These are phyloP conservation scores for Populus hybrid DNA, from an alignment of 441 rosid species.

Conservation along the genomic window DNA sequence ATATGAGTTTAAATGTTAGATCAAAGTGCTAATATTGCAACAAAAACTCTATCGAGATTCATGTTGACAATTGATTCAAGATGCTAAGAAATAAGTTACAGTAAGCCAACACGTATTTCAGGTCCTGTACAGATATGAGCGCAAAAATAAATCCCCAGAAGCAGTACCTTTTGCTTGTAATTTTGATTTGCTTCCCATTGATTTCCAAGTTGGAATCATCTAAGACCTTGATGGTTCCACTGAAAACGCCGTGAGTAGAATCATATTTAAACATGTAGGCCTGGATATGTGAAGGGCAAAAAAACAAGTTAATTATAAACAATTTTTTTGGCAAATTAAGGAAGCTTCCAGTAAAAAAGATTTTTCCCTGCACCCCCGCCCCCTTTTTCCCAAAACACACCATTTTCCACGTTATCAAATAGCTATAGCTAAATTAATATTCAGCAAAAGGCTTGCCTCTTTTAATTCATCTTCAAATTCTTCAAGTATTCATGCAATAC, in stretches of 20 bases:
- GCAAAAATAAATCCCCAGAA: slow-evolving; percentile 7
- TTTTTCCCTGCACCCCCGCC: background rate
- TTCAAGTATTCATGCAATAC: background rate
- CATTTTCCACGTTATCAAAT: background rate
- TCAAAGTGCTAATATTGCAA: background rate
- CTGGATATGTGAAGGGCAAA: slow-evolving; percentile 34
- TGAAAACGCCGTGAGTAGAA: slow-evolving; percentile 87
- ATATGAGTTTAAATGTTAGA: slow-evolving; percentile 18
- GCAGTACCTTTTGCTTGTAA: slow-evolving; percentile 68
- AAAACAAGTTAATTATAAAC: slow-evolving; percentile 6
- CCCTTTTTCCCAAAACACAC: background rate
- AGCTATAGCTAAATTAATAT: background rate
- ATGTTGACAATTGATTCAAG: background rate
- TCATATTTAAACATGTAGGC: slow-evolving; percentile 96
- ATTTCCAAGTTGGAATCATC: slow-evolving; percentile 86
- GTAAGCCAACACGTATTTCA: background rate
- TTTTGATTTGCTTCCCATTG: slow-evolving; percentile 74
- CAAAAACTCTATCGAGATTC: background rate
- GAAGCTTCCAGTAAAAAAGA: background rate
- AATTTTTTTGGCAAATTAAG: slow-evolving; percentile 10
- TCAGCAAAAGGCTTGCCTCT: background rate
- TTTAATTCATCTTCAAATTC: background rate
- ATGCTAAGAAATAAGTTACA: slow-evolving; percentile 4
- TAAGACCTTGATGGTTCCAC: slow-evolving; percentile 67
- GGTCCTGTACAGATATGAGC: background rate